These are phyloP conservation scores for Allodekkera sacchari DNA, from an alignment of 805 yeast species.

Conservation along the genomic window DNA sequence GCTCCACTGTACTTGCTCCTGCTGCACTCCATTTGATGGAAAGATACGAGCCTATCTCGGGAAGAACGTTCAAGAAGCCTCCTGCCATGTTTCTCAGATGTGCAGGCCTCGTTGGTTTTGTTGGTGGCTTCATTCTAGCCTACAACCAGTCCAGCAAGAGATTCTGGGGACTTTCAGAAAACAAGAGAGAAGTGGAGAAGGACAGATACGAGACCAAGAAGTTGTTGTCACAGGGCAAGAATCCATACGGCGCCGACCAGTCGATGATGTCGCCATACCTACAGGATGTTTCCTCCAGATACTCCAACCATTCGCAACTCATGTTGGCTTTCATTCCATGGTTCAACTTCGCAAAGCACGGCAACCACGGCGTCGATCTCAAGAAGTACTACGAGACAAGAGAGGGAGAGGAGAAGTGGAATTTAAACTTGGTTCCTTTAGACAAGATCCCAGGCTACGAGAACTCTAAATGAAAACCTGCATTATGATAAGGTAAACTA, in stretches of 20 bases:
- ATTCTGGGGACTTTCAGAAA: slow-evolving; percentile 74
- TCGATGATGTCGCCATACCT: slow-evolving; percentile 59
- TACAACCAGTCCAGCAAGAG: slow-evolving; percentile 61
- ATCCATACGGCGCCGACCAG: slow-evolving; percentile 50
- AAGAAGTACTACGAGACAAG: slow-evolving; percentile 49
- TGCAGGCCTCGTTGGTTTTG: slow-evolving; percentile 51
- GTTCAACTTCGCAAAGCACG: slow-evolving; percentile 77
- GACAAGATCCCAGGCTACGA: slow-evolving; percentile 36
- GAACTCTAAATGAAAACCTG: no score
- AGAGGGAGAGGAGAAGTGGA: slow-evolving; percentile 54
- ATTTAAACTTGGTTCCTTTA: slow-evolving; percentile 39
- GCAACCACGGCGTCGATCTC: slow-evolving; percentile 72
- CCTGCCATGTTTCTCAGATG: slow-evolving; percentile 50
- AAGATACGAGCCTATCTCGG: slow-evolving; percentile 38
- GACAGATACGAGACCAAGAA: slow-evolving; percentile 71
- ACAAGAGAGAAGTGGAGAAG: slow-evolving; percentile 56
- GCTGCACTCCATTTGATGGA: slow-evolving; percentile 35
- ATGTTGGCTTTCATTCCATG: slow-evolving; percentile 60
- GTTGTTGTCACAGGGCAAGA: slow-evolving; percentile 52
- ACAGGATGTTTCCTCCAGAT: slow-evolving; percentile 68
- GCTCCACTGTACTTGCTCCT: slow-evolving; percentile 43
- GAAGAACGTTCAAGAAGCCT: slow-evolving; percentile 38
- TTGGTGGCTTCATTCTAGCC: slow-evolving; percentile 69
- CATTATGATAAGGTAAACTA: no score
- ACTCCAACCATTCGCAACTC: slow-evolving; percentile 63